Evolutionary conservation across 352 stramenopile genomes (phyloP).

Genomic region (Globisporangium spiculum): DNA sequence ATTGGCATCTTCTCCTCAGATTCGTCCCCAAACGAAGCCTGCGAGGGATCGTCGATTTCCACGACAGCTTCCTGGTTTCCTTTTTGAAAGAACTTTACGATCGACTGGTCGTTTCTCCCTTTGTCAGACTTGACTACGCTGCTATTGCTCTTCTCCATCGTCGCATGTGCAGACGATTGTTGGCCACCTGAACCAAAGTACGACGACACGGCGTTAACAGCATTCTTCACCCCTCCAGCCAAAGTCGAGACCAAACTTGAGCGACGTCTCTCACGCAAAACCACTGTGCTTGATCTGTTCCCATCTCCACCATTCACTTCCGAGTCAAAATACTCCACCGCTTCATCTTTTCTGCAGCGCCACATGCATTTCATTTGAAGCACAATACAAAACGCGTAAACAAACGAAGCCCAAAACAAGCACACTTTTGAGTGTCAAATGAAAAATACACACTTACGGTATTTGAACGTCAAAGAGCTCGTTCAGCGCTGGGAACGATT

Average conservation of each 20-base stretch:
- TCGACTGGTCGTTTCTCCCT: slow-evolving; percentile 12
- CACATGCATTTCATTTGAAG: not conserved
- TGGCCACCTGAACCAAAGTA: slow-evolving; percentile 20
- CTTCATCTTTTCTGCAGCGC: slow-evolving; percentile 10
- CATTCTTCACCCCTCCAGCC: slow-evolving; percentile 24
- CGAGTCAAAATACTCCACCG: slow-evolving; percentile 9
- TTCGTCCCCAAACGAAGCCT: not conserved
- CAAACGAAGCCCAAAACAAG: not conserved
- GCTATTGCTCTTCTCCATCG: not conserved
- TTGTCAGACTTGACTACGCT: not conserved
- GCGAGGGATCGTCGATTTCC: slow-evolving; percentile 18
- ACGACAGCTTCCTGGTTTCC: slow-evolving; percentile 1
- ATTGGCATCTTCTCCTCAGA: not conserved
- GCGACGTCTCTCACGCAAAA: slow-evolving; percentile 13
- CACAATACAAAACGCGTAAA: not conserved
- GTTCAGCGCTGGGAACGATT: slow-evolving; percentile 34
- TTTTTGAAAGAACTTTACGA: slow-evolving; percentile 12
- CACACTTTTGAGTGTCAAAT: not conserved
- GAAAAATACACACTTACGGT: slow-evolving; percentile 28
- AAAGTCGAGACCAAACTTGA: slow-evolving; percentile 24
- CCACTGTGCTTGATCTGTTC: not conserved
- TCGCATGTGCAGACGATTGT: not conserved
- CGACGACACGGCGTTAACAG: slow-evolving; percentile 26
- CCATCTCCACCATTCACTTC: slow-evolving; percentile 2
- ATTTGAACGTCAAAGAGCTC: slow-evolving; percentile 33